Percentiles rank a stretch among this genome's conserved stretches.
phyloP scores from a whole-genome alignment of 345 rosid species.

The Gossypium mustelinum region DNA sequence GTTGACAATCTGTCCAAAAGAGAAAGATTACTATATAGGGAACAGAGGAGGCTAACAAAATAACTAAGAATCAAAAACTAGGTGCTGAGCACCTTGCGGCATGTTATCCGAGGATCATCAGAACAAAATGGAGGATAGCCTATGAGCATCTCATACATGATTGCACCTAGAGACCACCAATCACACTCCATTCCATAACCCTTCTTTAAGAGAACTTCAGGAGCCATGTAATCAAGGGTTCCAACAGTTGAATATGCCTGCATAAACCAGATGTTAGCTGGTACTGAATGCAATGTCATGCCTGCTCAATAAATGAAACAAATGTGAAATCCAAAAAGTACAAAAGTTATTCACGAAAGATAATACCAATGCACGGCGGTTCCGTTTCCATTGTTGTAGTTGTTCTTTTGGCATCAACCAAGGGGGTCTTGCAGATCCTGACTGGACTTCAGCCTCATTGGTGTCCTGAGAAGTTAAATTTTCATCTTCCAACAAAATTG shows the following conservation, averaged over 20 bases:
- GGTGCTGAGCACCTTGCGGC: constrained; percentile 71
- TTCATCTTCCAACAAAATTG: constrained; percentile 72
- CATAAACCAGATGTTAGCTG: constrained; percentile 17
- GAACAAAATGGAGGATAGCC: constrained; percentile 99
- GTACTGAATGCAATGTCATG: constrained; percentile 14
- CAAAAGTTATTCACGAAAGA: neutral
- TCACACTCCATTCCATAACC: constrained; percentile 98
- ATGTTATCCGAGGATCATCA: constrained; percentile 91
- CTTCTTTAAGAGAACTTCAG: constrained; percentile 91
- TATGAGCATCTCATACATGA: constrained; percentile 94
- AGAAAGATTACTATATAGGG: constrained; percentile 25
- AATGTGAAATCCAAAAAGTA: constrained; percentile 3
- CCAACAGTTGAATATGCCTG: constrained; percentile 99
- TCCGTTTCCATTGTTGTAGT: constrained; percentile 9
- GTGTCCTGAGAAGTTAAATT: constrained; percentile 51
- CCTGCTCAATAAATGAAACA: constrained; percentile 7
- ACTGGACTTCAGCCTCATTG: constrained; percentile 39
- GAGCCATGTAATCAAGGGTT: constrained; percentile 99
- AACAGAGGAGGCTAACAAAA: constrained; percentile 11
- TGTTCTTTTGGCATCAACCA: constrained; percentile 20
- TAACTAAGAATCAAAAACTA: constrained; percentile 19
- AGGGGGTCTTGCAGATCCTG: constrained; percentile 43
- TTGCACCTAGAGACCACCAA: constrained; percentile 99
- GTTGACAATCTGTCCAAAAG: constrained; percentile 62
- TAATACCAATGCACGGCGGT: constrained; percentile 7